Conservation (phyloP, 2,329 filamentous ascomycete species). For the Colletotrichum agaves region DNA sequence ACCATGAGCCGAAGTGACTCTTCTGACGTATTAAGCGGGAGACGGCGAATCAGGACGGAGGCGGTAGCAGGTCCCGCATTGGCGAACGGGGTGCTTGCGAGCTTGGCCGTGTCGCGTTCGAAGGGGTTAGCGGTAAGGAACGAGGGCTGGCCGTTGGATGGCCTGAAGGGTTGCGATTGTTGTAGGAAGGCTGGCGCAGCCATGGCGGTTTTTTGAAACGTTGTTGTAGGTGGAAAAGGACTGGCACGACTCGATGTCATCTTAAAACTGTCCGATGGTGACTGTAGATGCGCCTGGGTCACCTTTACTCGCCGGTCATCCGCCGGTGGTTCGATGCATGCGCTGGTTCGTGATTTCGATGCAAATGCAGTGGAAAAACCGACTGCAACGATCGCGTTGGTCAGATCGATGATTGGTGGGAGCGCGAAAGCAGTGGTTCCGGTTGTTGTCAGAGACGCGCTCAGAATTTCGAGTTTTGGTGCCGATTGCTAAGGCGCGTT, state of each 20-base stretch:
- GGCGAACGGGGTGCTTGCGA: conserved; percentile 53
- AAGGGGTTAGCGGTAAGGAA: conserved; percentile 47
- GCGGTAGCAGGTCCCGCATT: conserved; percentile 49
- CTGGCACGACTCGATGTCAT: conserved; percentile 46
- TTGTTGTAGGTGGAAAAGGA: conserved; percentile 44
- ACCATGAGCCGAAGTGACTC: conserved; percentile 67
- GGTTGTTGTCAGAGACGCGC: conserved; percentile 21
- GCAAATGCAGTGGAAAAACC: background rate
- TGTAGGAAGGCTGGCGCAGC: conserved; percentile 56
- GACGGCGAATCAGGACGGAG: conserved; percentile 62
- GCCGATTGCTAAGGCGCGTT: conserved; percentile 21
- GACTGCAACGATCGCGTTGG: conserved; percentile 25
- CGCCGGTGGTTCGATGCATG: conserved; percentile 44
- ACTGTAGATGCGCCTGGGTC: conserved; percentile 40
- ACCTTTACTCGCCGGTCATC: conserved; percentile 44
- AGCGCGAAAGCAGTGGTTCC: conserved; percentile 3
- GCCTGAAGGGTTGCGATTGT: conserved; percentile 53
- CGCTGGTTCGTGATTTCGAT: conserved; percentile 37
- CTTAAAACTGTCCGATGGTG: conserved; percentile 37
- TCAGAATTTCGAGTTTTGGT: conserved; percentile 17
- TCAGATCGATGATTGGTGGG: background rate
- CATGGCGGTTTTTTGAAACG: conserved; percentile 52
- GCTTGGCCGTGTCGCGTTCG: conserved; percentile 55
- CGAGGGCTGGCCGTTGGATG: conserved; percentile 50
- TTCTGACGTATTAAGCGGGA: conserved; percentile 65